A percentile compares a stretch with the other conserved stretches of the same genome.
Evolutionary conservation across 805 yeast genomes (phyloP).

Genomic region (Ogataea saltuana): DNA sequence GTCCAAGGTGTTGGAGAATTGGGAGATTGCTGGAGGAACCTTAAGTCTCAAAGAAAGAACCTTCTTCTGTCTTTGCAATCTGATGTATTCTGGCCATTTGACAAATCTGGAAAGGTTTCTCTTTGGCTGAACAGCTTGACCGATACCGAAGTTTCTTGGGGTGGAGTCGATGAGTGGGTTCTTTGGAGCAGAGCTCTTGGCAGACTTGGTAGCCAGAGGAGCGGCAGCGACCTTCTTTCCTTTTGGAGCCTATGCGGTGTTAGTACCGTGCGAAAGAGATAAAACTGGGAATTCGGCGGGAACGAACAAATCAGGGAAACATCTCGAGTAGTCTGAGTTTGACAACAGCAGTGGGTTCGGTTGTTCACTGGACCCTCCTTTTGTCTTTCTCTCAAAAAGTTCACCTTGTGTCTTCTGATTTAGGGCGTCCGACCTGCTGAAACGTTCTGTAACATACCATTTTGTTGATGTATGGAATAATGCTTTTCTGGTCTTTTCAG

Average conservation of each 20-base stretch:
- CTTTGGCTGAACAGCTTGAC: conserved; percentile 90
- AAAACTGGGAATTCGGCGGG: too few species aligned
- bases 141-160: conserved; percentile 91
- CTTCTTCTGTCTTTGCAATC: conserved; percentile 97
- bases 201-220: conserved; percentile 78
- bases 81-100: conserved; percentile 97
- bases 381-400: too few species aligned
- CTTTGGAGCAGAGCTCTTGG: conserved; percentile 49
- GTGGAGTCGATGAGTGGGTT: conserved; percentile 86
- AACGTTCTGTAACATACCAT: conserved; percentile 9
- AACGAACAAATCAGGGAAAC: too few species aligned
- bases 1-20: conserved; percentile 92
- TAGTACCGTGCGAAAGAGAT: too few species aligned
- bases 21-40: conserved; percentile 97
- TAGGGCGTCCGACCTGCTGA: conserved; percentile 1
- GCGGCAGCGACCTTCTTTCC: conserved; percentile 91
- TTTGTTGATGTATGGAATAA: conserved; percentile 9
- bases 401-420: background rate
- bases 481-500: background rate
- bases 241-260: conserved; percentile 43
- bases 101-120: conserved; percentile 94
- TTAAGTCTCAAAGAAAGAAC: conserved; percentile 88
- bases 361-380: too few species aligned
- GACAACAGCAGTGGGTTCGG: too few species aligned
- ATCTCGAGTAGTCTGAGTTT: too few species aligned